Conservation (phyloP, 306 rosid species). For the Fragaria ananassa region DNA sequence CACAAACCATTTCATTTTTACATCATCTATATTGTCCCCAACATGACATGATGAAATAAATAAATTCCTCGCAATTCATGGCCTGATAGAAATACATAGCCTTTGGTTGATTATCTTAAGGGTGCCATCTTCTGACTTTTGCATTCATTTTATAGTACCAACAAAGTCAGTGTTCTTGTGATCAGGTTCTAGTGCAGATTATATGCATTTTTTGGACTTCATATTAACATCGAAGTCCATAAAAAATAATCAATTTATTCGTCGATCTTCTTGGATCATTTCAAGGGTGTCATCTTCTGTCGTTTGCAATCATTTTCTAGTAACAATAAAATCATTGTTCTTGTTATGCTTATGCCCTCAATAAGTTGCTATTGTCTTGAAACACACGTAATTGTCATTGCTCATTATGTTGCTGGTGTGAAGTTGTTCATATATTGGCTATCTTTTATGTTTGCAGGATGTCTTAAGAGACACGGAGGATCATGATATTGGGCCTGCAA, state of each 20-base stretch:
- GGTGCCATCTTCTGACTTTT: no score
- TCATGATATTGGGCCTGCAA: slow-evolving; percentile 79
- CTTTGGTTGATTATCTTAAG: no score
- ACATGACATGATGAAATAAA: not conserved
- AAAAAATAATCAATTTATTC: not conserved
- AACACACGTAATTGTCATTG: not conserved
- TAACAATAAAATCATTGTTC: not conserved
- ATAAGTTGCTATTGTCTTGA: not conserved
- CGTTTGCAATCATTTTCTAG: not conserved
- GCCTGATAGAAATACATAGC: no score
- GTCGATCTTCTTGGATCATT: not conserved
- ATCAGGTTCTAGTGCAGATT: not conserved
- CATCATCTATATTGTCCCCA: not conserved
- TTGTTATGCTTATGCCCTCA: not conserved
- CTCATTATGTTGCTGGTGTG: not conserved
- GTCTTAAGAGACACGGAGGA: slow-evolving; percentile 84
- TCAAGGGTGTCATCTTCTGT: not conserved
- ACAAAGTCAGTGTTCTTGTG: no score
- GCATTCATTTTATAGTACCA: no score
- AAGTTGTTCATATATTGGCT: slow-evolving; percentile 1
- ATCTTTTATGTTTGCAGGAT: slow-evolving; percentile 50
- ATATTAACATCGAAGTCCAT: not conserved
- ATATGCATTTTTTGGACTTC: not conserved
- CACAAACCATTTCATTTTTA: not conserved
- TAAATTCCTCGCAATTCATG: not conserved